These are phyloP conservation scores for Barbarea vulgaris DNA, from an alignment of 345 rosid species.

Conservation along the genomic window DNA sequence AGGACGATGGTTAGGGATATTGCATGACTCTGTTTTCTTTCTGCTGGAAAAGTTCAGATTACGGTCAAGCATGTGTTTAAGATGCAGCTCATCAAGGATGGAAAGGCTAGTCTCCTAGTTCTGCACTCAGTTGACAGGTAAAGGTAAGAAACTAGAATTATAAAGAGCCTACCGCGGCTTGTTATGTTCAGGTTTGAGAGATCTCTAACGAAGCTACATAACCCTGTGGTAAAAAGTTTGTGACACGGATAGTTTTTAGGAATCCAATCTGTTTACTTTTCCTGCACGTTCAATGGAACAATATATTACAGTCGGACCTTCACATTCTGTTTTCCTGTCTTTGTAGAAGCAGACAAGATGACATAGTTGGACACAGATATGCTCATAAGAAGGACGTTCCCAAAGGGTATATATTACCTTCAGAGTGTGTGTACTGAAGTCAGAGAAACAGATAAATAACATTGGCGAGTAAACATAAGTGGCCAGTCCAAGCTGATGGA, in stretches of 20 bases:
- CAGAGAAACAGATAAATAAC: conserved; percentile 11
- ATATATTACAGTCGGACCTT: conserved; percentile 19
- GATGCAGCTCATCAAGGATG: conserved; percentile 22
- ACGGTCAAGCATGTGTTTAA: conserved; percentile 9
- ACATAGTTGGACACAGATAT: neutral
- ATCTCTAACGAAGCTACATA: conserved; percentile 2
- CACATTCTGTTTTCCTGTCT: conserved; percentile 4
- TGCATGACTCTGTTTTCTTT: conserved; percentile 5
- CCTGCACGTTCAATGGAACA: neutral
- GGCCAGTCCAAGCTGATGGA: conserved; percentile 15
- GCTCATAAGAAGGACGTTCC: conserved; percentile 6
- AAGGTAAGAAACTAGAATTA: conserved; percentile 9
- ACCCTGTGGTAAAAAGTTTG: conserved; percentile 10
- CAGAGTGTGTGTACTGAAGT: conserved; percentile 13
- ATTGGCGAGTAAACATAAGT: neutral
- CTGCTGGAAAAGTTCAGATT: conserved; percentile 22
- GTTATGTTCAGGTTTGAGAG: too few species aligned
- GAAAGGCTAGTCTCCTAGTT: neutral
- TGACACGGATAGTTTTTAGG: neutral
- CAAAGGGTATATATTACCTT: neutral
- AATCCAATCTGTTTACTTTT: neutral
- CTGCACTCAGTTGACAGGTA: conserved; percentile 2
- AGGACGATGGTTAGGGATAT: conserved; percentile 39
- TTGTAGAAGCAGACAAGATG: conserved; percentile 23
- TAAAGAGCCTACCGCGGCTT: too few species aligned